A percentile compares a stretch with the other conserved stretches of the same genome.
These are phyloP conservation scores for Oryza brachyantha DNA, from an alignment of 176 grass and related monocot genomes.

Conservation along the genomic window DNA sequence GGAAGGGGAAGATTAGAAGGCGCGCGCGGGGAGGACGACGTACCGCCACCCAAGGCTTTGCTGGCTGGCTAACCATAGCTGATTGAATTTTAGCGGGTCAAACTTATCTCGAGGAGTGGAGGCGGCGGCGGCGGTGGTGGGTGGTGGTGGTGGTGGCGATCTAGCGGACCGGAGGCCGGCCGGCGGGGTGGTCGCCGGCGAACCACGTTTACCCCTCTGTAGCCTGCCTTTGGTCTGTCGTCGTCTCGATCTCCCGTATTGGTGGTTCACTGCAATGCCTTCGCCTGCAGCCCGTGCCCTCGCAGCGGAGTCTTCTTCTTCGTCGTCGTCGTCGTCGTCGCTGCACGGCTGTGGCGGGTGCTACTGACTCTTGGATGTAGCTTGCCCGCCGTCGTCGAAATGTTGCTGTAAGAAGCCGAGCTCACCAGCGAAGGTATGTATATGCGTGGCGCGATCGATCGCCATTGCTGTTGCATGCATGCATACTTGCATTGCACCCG, in stretches of 20 bases:
- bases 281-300: slow-evolving; percentile 10
- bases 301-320: neutral
- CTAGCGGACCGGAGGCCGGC: neutral
- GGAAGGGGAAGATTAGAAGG: slow-evolving; percentile 37
- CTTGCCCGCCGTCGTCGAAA: slow-evolving; percentile 22
- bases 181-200: slow-evolving; percentile 5
- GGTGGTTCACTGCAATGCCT: slow-evolving; percentile 38
- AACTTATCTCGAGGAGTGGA: too few species aligned
- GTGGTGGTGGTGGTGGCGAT: too few species aligned
- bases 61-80: neutral
- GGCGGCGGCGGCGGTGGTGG: too few species aligned
- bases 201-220: neutral
- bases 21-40: slow-evolving; percentile 27
- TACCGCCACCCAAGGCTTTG: neutral
- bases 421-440: slow-evolving; percentile 24
- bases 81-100: neutral
- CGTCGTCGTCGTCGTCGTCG: slow-evolving; percentile 1
- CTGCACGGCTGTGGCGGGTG: neutral
- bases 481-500: too few species aligned
- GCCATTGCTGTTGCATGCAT: neutral
- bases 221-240: too few species aligned
- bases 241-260: too few species aligned
- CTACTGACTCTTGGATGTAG: slow-evolving; percentile 40
- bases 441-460: neutral
- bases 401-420: slow-evolving; percentile 26